Conservation (phyloP, 345 rosid genomes). For the Populus davidiana region DNA sequence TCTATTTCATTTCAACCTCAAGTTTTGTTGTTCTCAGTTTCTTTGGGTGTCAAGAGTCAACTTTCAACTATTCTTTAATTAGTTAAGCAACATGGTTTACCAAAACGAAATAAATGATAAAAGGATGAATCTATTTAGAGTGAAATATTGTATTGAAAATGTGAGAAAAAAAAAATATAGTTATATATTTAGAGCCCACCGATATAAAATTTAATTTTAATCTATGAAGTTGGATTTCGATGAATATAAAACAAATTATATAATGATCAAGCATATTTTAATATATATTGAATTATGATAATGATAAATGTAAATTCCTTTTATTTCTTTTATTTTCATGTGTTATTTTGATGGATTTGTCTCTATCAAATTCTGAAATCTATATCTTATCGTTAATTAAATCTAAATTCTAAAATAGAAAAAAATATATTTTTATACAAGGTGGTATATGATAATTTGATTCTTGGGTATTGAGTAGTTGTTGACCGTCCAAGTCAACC, state of each 20-base stretch:
- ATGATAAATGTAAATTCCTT: too few species aligned
- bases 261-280: too few species aligned
- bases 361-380: background rate
- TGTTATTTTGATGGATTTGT: too few species aligned
- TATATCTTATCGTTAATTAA: too few species aligned
- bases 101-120: background rate
- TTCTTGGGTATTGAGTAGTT: background rate
- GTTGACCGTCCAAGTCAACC: background rate
- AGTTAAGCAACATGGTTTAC: background rate
- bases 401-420: too few species aligned
- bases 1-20: background rate
- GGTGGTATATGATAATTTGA: background rate
- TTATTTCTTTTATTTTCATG: too few species aligned
- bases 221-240: too few species aligned
- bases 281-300: too few species aligned
- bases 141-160: background rate
- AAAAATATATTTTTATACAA: too few species aligned
- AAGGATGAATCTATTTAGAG: background rate
- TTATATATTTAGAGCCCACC: background rate
- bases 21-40: slow-evolving; percentile 1
- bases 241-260: too few species aligned
- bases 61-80: background rate
- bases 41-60: background rate
- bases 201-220: too few species aligned
- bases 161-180: too few species aligned